These are phyloP conservation scores for Phytophthora fragariaefolia DNA, from an alignment of 352 stramenopile species.

Conservation along the genomic window DNA sequence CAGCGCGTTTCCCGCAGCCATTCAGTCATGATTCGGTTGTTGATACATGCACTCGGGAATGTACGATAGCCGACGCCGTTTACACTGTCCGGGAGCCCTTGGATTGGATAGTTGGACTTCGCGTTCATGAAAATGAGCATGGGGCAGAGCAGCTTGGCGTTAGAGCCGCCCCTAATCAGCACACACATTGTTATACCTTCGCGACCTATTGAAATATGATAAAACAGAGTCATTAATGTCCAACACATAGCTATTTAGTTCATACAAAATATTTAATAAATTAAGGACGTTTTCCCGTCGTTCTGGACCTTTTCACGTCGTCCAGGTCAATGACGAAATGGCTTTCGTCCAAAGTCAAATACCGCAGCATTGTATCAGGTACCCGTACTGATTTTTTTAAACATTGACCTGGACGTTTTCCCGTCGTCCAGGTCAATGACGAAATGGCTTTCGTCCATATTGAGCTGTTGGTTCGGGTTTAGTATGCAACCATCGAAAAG, in stretches of 20 bases:
- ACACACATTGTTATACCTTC: conserved; percentile 27
- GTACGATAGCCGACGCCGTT: conserved; percentile 3
- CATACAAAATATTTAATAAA: not conserved
- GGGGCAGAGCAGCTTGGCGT: not conserved
- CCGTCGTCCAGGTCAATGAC: conserved; percentile 23
- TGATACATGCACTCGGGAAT: not conserved
- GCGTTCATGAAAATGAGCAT: conserved; percentile 19
- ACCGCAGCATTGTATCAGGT: no score
- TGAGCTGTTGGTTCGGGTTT: conserved; percentile 5
- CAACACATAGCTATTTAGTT: not conserved
- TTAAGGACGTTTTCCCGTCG: no score
- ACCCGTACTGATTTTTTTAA: no score
- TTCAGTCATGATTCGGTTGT: not conserved
- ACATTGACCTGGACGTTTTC: no score
- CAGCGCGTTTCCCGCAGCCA: not conserved
- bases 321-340: conserved; percentile 24
- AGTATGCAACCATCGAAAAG: conserved; percentile 8
- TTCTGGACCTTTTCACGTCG: conserved; percentile 11
- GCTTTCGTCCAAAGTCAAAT: conserved; percentile 23
- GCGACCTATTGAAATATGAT: conserved; percentile 7
- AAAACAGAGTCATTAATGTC: not conserved
- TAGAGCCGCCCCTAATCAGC: not conserved
- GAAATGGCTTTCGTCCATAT: conserved; percentile 21
- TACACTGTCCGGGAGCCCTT: conserved; percentile 1
- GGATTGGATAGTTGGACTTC: conserved; percentile 11